Base-by-base conservation (phyloP, 1,284 basidiomycete species). In the Heliocybe sulcata region DNA sequence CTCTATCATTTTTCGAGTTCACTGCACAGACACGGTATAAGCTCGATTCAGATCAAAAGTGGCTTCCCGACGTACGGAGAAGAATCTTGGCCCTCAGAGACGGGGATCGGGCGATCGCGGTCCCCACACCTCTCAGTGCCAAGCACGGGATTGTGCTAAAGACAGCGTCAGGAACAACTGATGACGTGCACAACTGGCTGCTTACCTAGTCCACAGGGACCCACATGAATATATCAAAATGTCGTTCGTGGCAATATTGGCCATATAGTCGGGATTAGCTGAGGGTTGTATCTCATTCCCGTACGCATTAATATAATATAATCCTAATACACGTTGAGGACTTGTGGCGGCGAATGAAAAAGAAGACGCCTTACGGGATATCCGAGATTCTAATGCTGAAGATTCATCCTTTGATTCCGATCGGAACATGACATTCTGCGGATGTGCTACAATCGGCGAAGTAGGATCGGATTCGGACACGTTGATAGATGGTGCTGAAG, bases 271-370 rank as follows among this genome's bases (percentile, higher is more conserved):
- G 1, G 85, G 81, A 65, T 95, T 96, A 0, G 94, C 93, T 23
- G 82, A 77, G 6, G 94, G 94, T 64, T 90, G 87, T 52, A 98
- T 90, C 71, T 96, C 92, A 68, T 86, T 86, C 2, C 92, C 93
- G 61, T 94, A 95, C 2, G 88, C 83, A 67, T 98, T 98, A 70
- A 98, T 94, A 71, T 98, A 98, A 66, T 89, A 92, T 42, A 98
- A 70, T 52, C 88, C 87, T 90, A 61, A 49, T 54, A 8, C 48
- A 56, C 53, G 22, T 8, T 52, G 29, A 53, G 19, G 16, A 45
- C 23, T 53, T 20, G 23, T 4, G 16, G 42, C 42, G 6, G 11
- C 52, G 20, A 23, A 35, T 23, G 20, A 0, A 1, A 25, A 49
- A 20, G 20, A 25, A 47, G 22, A 35, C 22, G 19, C 16, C 80